Conservation (phyloP, 2,329 filamentous ascomycete genomes). For the Xylariaceae sp. region DNA sequence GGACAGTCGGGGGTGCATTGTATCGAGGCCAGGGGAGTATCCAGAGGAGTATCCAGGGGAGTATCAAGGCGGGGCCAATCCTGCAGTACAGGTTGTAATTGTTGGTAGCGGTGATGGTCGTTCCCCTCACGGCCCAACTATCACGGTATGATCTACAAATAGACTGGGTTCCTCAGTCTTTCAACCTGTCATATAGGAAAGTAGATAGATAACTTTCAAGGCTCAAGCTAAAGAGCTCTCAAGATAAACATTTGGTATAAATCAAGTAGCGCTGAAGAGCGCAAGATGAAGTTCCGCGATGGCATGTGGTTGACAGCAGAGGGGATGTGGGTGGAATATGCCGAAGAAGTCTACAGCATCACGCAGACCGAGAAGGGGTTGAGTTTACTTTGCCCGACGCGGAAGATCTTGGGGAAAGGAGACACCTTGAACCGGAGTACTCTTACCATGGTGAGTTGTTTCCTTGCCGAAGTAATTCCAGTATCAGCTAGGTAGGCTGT, state of each 20-base stretch:
- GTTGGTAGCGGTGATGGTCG: background rate
- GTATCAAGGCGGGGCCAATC: constrained; percentile 10
- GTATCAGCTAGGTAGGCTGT: too few relatives aligned
- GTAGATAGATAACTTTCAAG: background rate
- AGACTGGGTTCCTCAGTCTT: constrained; percentile 1
- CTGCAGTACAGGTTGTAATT: background rate
- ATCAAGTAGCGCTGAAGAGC: background rate
- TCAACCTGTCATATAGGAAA: background rate
- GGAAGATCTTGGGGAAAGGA: constrained; percentile 47
- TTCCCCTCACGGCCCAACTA: constrained; percentile 9
- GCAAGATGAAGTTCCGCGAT: constrained; percentile 55
- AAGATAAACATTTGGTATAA: background rate
- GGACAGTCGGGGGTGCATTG: constrained; percentile 14
- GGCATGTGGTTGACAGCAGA: constrained; percentile 62
- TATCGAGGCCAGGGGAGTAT: constrained; percentile 3
- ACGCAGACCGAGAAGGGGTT: constrained; percentile 44
- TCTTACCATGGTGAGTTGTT: constrained; percentile 42
- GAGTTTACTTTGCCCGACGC: constrained; percentile 52
- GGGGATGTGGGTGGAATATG: constrained; percentile 57
- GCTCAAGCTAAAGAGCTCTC: background rate
- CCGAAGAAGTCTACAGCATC: constrained; percentile 56
- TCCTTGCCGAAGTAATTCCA: background rate
- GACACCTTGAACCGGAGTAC: constrained; percentile 53
- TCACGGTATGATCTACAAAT: background rate
- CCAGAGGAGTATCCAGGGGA: too few relatives aligned